Base-by-base conservation (phyloP, 1,284 basidiomycete species). In the Xerocomus minutiporus region DNA sequence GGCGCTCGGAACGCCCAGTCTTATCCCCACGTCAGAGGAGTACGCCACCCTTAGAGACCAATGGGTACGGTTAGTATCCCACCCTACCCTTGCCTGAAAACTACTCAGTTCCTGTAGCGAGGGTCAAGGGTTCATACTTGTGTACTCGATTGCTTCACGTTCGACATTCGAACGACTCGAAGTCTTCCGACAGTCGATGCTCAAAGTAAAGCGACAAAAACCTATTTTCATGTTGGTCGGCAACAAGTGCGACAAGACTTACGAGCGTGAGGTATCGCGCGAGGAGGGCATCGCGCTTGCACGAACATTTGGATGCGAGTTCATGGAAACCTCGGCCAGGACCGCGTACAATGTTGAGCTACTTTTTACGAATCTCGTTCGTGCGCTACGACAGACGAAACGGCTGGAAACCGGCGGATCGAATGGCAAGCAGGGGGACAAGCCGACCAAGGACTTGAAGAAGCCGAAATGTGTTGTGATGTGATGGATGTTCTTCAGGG, bases 1-100 rank as follows among this genome's bases (percentile, higher is more conserved):
- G 43, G 46, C 20, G 50, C 40, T 55, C 41, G 42, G 46, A 42
- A 20, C 36, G n/a, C 47, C 50, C 48, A 44, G 50, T 57, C 61
- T 56, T 48, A 54, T 50, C 43, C 28, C 8, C 47, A 38, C 39
- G 17, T 52, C 70, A 94, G 92, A 95, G 87, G 93, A 95, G 71
- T 95, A 94, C 67, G 95, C 93, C 51, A 97, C 97, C 34, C 82
- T 99, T 68, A 86, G 97, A 60, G 96, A 99, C 78, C 96, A 99
- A 73, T 99, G 97, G 93, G 97, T 99, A 62, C 84, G 91, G 91
- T 93, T 58, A 70, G 88, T 79, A 48, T 44, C 47, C 31, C 42
- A 44, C 35, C 32, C 17, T 34, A 26, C 41, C 38, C 20, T 47
- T 42, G 12, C 44, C 54, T 54, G 40, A 42, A 53, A 56, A 48